Base-by-base conservation (phyloP, 768 basidiomycete genomes). In the Tulasnella sp. region DNA sequence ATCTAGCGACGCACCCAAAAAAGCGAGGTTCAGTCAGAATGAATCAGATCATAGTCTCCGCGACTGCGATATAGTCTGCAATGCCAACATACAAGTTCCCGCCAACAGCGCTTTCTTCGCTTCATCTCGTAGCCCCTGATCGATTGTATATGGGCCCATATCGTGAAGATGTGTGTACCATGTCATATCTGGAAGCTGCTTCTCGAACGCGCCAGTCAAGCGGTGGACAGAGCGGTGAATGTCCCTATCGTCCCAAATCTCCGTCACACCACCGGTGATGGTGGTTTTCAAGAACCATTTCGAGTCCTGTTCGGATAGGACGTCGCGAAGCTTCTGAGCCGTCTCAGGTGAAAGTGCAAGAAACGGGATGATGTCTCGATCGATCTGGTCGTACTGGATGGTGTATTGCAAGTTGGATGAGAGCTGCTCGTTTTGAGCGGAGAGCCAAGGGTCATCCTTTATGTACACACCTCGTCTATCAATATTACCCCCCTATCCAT, bases 301-400 rank as follows among this genome's bases (percentile, higher is more conserved):
- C 19, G 45, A 10, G 10, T 48, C 45, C 45, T 48, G 45, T 10
- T 27, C n/a, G 5, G n/a, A 21, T 19, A 48, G 10, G 25, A 21
- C 25, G 10, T 48, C 45, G n/a, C 45, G 19, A 7, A 31, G 34
- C 25, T 53, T 31, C 8, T 43, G 42, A 34, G 44, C 29, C 19
- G 42, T 30, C 19, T 43, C 41, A 29, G 53, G 12, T 11, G 34
- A 12, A 41, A 27, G 42, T 5, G 52, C 50, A 27, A 34, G 53
- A 48, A 29, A 50, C 22, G 49, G 43, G 11, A 24, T 24, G 8
- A 34, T 24, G 44, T 44, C 49, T 63, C 68, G 62, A 43, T 69
- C 67, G 24, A 70, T 70, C 57, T 69, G 68, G 61, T 70, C 70
- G 53, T 69, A 70, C 62, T 70, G 66, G n/a, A n/a, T n/a, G n/a